Conservation (phyloP, 1,284 basidiomycete genomes). For the Pseudozyma tsukubaensis region DNA sequence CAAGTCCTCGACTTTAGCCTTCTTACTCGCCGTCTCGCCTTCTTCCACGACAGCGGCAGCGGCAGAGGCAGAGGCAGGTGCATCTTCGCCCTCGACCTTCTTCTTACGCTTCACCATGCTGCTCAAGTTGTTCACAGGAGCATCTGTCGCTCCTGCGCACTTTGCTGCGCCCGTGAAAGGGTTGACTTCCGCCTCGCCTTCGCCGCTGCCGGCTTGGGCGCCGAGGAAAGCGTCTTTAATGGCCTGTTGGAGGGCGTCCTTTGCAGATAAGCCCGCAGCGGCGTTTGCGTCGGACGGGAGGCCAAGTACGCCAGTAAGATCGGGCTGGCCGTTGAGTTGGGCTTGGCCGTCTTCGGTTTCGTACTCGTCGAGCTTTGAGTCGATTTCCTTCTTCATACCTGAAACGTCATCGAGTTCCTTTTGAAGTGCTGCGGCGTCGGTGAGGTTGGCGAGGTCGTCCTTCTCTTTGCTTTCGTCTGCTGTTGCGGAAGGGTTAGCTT, state of each 20-base stretch:
- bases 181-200: conserved; percentile 12
- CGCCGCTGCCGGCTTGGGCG: conserved; percentile 19
- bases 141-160: conserved; percentile 16
- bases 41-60: not conserved
- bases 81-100: conserved; percentile 35
- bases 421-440: conserved; percentile 34
- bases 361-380: conserved; percentile 65
- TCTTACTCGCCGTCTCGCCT: conserved; percentile 33
- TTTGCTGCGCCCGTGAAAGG: conserved; percentile 31
- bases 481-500: conserved; percentile 7
- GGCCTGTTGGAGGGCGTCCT: conserved; percentile 61
- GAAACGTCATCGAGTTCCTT: conserved; percentile 57
- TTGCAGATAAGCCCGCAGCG: conserved; percentile 28
- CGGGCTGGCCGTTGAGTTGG: conserved; percentile 50
- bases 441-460: conserved; percentile 54
- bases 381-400: conserved; percentile 62
- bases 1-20: conserved; percentile 36
- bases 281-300: conserved; percentile 30
- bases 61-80: not conserved
- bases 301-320: conserved; percentile 28
- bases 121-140: conserved; percentile 58
- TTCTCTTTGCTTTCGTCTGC: conserved; percentile 29
- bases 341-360: conserved; percentile 41
- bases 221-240: conserved; percentile 65
- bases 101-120: conserved; percentile 63